Evolutionary conservation across 73 alveolate genomes (phyloP), one percentile per base, ranked within the genome.

Genomic region (Paramecium pentaurelia): DNA sequence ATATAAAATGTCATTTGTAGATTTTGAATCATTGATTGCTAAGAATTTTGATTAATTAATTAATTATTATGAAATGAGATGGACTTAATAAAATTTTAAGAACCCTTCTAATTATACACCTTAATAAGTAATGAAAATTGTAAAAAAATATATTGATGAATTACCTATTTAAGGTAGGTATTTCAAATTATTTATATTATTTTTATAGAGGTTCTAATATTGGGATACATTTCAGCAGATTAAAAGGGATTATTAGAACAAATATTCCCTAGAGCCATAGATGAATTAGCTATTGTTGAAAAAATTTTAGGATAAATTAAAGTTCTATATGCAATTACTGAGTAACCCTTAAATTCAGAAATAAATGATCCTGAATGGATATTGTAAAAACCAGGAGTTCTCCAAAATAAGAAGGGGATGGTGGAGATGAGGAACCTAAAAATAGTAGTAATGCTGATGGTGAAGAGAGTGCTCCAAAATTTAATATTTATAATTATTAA

Each of bases 181-280:
- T 22, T 22, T 22, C 25, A 22, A 22, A 22, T 22, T 22, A 22
- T 22, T 22, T 22, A 22, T 22, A 22, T 22, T 22, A 22, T 22
- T 22, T 22, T 22, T 22, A 22, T 0, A 22, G 25, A 0, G 0
- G 25, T 22, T 22, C 25, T 22, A 22, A 0, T 22, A 18, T 0
- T 42, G 71, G 94, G 94, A 3, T 88, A 88, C 75, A 77, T 60
- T 40, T 88, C 91, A 37, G 94, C 90, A 5, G 94, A 88, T 88
- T 44, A 88, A 18, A 88, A 80, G 42, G 44, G 38, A 18, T 9
- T 16, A 8, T 25, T 71, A 9, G 92, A 88, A 38, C 34, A 36
- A 71, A 59, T 88, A 18, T 88, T 59, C 42, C 94, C 94, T 6
- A 70, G 94, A 71, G 94, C 92, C 7, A 40, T 86, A 28, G 92